phyloP scores from a whole-genome alignment of 2,329 filamentous ascomycete genomes.

The Pseudogymnoascus sp. region DNA sequence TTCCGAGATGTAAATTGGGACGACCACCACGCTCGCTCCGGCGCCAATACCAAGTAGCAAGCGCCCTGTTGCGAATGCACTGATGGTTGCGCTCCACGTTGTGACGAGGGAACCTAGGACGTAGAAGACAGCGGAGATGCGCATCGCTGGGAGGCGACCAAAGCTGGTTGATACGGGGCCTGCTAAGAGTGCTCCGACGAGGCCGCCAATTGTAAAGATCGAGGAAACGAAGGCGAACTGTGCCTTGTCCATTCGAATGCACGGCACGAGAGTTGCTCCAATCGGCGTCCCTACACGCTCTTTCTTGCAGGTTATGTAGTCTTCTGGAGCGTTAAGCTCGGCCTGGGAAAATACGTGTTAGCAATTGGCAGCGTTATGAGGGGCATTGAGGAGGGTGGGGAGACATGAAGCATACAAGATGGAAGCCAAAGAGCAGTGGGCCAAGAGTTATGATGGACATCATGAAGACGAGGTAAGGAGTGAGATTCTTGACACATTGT shows the following conservation, averaged over 20 bases:
- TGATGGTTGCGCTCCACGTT: conserved; percentile 60
- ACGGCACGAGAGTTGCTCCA: conserved; percentile 40
- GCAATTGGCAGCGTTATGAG: conserved; percentile 1
- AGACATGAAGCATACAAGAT: conserved; percentile 54
- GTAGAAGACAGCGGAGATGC: conserved; percentile 69
- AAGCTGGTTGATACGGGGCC: conserved; percentile 71
- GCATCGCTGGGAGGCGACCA: conserved; percentile 71
- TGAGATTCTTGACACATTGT: conserved; percentile 40
- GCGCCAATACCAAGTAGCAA: conserved; percentile 76
- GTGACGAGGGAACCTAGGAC: conserved; percentile 68
- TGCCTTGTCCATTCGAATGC: conserved; percentile 77
- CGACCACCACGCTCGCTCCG: conserved; percentile 83
- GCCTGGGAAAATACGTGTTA: conserved; percentile 46
- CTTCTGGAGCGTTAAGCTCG: conserved; percentile 90
- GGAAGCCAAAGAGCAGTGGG: conserved; percentile 89
- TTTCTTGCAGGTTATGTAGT: conserved; percentile 80
- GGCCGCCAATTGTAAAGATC: conserved; percentile 82
- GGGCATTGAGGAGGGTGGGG: conserved; percentile 10
- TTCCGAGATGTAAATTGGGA: conserved; percentile 91
- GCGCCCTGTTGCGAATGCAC: conserved; percentile 63
- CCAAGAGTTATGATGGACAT: conserved; percentile 73
- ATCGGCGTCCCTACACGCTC: conserved; percentile 37
- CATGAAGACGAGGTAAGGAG: conserved; percentile 69
- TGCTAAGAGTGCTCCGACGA: conserved; percentile 71
- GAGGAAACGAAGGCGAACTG: conserved; percentile 83